These are phyloP conservation scores for Leishmania braziliensis DNA, from an alignment of 208 protist genomes.

Conservation along the genomic window DNA sequence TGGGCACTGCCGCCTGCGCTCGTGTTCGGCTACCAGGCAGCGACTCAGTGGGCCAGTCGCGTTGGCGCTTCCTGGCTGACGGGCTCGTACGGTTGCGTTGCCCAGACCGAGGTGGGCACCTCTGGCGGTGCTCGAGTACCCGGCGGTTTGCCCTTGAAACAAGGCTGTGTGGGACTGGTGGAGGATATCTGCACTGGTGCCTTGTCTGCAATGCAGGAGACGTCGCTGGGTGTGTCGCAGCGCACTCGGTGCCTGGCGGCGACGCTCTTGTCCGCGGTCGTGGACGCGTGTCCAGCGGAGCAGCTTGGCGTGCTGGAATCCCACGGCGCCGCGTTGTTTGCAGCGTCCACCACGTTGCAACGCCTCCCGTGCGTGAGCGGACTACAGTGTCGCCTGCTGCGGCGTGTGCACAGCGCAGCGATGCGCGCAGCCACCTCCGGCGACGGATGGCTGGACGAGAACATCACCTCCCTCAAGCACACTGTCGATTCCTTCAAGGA, in stretches of 20 bases:
- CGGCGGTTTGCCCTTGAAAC: background rate
- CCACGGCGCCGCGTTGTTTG: conserved; percentile 44
- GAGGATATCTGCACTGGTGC: conserved; percentile 37
- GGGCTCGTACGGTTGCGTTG: conserved; percentile 5
- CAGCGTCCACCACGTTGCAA: conserved; percentile 35
- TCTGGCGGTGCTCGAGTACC: background rate
- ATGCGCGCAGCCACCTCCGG: conserved; percentile 12
- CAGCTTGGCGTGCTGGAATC: conserved; percentile 13
- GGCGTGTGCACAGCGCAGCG: conserved; percentile 26
- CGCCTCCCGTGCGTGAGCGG: conserved; percentile 50
- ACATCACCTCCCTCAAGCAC: conserved; percentile 10
- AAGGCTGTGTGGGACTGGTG: background rate
- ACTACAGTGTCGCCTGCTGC: conserved; percentile 68
- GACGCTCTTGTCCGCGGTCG: conserved; percentile 25
- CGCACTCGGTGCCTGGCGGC: conserved; percentile 42
- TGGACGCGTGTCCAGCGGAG: conserved; percentile 24
- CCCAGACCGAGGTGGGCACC: background rate
- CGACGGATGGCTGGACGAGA: conserved; percentile 16
- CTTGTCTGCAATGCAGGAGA: conserved; percentile 36
- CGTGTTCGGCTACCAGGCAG: conserved; percentile 25
- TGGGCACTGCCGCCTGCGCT: conserved; percentile 19
- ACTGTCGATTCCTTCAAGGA: conserved; percentile 13
- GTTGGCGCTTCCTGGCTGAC: conserved; percentile 23
- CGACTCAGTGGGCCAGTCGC: conserved; percentile 29
- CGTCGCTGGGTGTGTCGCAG: conserved; percentile 31